Conservation (phyloP, 208 protist species). For the Acanthamoeba royreba region DNA sequence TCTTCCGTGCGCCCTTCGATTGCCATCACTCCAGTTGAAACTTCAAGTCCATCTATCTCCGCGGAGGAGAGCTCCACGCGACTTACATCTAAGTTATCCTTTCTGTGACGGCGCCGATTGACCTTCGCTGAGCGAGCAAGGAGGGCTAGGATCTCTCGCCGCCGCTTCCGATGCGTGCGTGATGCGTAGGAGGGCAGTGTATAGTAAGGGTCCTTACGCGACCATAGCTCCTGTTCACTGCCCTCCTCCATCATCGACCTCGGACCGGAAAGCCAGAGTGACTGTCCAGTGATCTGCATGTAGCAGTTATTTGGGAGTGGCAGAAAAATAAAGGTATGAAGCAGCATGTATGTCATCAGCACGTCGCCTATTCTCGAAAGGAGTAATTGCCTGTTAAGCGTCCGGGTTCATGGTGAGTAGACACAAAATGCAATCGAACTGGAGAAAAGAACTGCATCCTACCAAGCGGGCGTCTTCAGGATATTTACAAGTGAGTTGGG, state of each 20-base stretch:
- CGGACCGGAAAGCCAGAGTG: neutral
- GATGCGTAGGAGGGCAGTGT: neutral
- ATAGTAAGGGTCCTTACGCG: neutral
- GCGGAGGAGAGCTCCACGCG: too few species aligned
- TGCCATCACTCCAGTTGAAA: neutral
- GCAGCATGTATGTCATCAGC: slow-evolving; percentile 3
- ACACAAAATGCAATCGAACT: neutral
- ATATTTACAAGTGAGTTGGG: slow-evolving; percentile 37
- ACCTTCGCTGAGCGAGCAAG: neutral
- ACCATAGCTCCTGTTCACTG: slow-evolving; percentile 27
- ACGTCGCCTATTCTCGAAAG: slow-evolving; percentile 35
- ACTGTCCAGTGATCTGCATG: slow-evolving; percentile 37
- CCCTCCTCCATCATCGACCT: slow-evolving; percentile 9
- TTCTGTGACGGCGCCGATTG: neutral
- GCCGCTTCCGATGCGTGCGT: neutral
- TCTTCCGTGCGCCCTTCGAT: neutral
- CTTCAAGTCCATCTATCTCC: too few species aligned
- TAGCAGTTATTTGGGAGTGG: slow-evolving; percentile 35
- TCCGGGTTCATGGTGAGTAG: neutral
- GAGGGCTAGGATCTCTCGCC: neutral
- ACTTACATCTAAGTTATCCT: neutral
- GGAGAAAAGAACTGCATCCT: neutral
- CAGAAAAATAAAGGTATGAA: slow-evolving; percentile 38
- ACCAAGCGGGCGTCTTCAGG: slow-evolving; percentile 10
- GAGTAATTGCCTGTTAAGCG: neutral